phyloP scores from a whole-genome alignment of 2,329 filamentous ascomycete species.

The Massarina eburnea region DNA sequence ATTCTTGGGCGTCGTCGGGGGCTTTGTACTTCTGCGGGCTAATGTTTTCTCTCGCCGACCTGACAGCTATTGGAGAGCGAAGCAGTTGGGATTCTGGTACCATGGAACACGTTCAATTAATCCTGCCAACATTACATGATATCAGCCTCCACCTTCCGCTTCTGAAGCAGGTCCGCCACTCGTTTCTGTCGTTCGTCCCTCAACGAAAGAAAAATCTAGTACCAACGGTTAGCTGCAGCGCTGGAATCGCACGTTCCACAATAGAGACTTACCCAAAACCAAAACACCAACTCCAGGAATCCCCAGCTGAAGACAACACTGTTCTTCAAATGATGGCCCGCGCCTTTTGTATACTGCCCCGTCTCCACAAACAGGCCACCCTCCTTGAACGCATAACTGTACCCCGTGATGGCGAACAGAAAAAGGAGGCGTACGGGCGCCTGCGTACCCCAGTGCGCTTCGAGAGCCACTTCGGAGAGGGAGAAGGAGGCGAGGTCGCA shows the following conservation, averaged over 20 bases:
- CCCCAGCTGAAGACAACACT: constrained; percentile 81
- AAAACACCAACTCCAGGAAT: constrained; percentile 79
- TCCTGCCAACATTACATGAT: constrained; percentile 14
- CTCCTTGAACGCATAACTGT: constrained; percentile 65
- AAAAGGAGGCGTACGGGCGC: constrained; percentile 67
- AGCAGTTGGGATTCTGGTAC: too few relatives aligned
- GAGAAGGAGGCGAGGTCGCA: constrained; percentile 51
- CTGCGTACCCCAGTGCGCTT: constrained; percentile 52
- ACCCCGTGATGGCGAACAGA: constrained; percentile 63
- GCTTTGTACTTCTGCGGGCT: too few relatives aligned
- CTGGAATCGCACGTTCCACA: neutral
- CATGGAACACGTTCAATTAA: too few relatives aligned
- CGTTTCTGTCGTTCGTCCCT: constrained; percentile 40
- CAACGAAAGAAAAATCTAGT: constrained; percentile 38
- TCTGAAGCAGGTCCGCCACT: constrained; percentile 30
- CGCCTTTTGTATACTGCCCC: constrained; percentile 26
- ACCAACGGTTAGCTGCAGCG: neutral
- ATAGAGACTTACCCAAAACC: constrained; percentile 75
- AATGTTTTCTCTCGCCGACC: too few relatives aligned
- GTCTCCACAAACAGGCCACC: constrained; percentile 48
- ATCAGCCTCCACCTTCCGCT: constrained; percentile 34
- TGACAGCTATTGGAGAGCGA: too few relatives aligned
- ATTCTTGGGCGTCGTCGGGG: too few relatives aligned
- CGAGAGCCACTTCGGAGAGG: constrained; percentile 46
- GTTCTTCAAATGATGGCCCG: constrained; percentile 72